Base-by-base conservation (phyloP, 768 basidiomycete genomes). In the Pleurotus salmoneostramineus region DNA sequence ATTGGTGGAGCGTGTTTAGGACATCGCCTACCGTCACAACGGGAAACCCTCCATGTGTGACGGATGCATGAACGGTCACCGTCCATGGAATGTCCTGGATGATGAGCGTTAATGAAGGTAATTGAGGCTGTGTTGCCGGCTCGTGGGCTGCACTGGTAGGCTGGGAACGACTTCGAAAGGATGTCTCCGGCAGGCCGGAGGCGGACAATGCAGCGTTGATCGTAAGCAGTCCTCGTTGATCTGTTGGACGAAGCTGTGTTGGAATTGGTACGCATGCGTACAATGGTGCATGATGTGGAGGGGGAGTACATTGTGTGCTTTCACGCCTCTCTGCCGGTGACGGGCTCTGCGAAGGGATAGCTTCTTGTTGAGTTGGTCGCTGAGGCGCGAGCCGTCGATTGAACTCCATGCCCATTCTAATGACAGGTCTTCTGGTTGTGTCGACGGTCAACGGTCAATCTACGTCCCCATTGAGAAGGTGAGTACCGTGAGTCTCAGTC, bases 31-130 rank as follows among this genome's bases (percentile, higher is more conserved):
- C 44, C 15, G 44, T 45, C n/a, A 45, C 44, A 6, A 17, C n/a
- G 6, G 12, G 6, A 11, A 14, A 6, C 17, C 15, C 44, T 17
- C n/a, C 10, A 10, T 6, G 8, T 15, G 17, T 17, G 11, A 15
- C 49, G 35, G 64, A 59, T 2, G 54, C 55, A 49, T 65, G 62
- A 48, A 21, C 63, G 10, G 61, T 60, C 40, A 61, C 59, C 34
- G 55, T 37, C 60, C 62, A 63, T 10, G 62, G 60, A 3, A 63
- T 34, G 3, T 6, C 40, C 12, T 8, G 33, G 0, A 50, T 52
- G 31, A 57, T 42, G 11, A 63, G n/a, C 15, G 62, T 63, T 43
- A 61, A 8, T 15, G 62, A 61, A 34, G 62, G 58, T 12, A 64
- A 56, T 27, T 33, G 58, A 2, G 58, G 63, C 6, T 27, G 51